A percentile compares a stretch with the other conserved stretches of the same genome.
Conservation (phyloP, 2,329 filamentous ascomycete genomes). For the Pezicula neosporulosa region DNA sequence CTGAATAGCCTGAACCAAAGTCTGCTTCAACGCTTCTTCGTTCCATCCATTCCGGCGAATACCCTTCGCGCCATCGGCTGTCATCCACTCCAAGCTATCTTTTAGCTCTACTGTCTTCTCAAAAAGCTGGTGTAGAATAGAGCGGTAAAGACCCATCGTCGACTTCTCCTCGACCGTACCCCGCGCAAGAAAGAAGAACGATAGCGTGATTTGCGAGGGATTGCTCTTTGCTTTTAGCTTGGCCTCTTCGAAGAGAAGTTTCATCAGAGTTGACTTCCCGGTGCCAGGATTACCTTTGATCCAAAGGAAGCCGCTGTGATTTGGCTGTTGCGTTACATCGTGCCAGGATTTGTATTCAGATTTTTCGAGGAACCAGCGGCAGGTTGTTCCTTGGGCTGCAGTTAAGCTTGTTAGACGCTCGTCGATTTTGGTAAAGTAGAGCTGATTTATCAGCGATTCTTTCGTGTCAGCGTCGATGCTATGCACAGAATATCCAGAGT, state of each 20-base stretch:
- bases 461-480: slow-evolving; percentile 9
- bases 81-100: slow-evolving; percentile 18
- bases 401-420: slow-evolving; percentile 33
- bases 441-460: slow-evolving; percentile 27
- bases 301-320: slow-evolving; percentile 41
- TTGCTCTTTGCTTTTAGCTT: slow-evolving; percentile 13
- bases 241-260: slow-evolving; percentile 30
- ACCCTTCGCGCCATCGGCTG: slow-evolving; percentile 15
- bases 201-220: slow-evolving; percentile 24
- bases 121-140: slow-evolving; percentile 44
- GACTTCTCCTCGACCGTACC: slow-evolving; percentile 39
- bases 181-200: slow-evolving; percentile 28
- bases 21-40: slow-evolving; percentile 25
- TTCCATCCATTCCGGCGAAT: slow-evolving; percentile 19
- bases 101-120: slow-evolving; percentile 30
- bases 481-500: not conserved
- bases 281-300: slow-evolving; percentile 43
- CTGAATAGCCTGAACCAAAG: slow-evolving; percentile 18
- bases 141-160: slow-evolving; percentile 45
- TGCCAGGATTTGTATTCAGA: slow-evolving; percentile 35
- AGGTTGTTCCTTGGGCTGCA: slow-evolving; percentile 34
- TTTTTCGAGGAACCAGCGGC: slow-evolving; percentile 36
- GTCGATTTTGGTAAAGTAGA: slow-evolving; percentile 37
- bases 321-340: slow-evolving; percentile 19
- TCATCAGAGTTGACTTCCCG: slow-evolving; percentile 43